Base-by-base conservation (phyloP, 169 alveolate genomes). In the Babesia caballi region DNA sequence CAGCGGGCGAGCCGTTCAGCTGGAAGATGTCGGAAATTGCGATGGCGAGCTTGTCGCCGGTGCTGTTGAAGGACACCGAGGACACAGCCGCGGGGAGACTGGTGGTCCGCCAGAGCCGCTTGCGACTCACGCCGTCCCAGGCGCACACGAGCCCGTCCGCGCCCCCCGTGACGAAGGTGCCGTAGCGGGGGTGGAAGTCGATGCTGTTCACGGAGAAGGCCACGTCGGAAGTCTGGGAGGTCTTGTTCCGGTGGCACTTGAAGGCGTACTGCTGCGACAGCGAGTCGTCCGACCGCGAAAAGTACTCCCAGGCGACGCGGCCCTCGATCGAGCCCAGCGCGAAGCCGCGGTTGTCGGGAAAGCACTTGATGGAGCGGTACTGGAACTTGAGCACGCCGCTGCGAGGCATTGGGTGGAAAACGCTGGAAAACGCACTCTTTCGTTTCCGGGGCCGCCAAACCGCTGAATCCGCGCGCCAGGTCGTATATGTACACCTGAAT, bases 261-360 rank as follows among this genome's bases (percentile, higher is more conserved):
- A 95, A 95, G 23, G 96, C 95, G 60, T 94, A 95, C 58, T 94
- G 90, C 66, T 83, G 83, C 61, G 89, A 59, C 71, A 84, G 89
- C 57, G 53, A 68, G 58, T 80, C 92, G 47, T 84, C 82, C 58
- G 85, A 84, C 69, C 90, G 87, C 63, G 94, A 94, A 40, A 94
- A 90, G 71, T 94, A 92, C 81, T 94, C 94, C 74, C 95, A 88
- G 21, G 97, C 96, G 15, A 94, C 94, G 63, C 98, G 91, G 7
- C 98, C 98, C 82, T 92, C 98, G n/a, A 94, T 92, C 12, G 97
- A 93, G 4, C 97, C 94, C 52, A 91, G 88, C 0, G 95, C 94
- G 71, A 90, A 95, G 38, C 98, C 98, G 27, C 89, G 75, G 61
- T 87, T 94, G 67, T 95, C 96, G 33, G 97, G 95, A 63, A 95